Percentiles rank a stretch among this genome's conserved stretches.
Conservation (phyloP, 108 stramenopile genomes). For the Nitzschia putrida region DNA sequence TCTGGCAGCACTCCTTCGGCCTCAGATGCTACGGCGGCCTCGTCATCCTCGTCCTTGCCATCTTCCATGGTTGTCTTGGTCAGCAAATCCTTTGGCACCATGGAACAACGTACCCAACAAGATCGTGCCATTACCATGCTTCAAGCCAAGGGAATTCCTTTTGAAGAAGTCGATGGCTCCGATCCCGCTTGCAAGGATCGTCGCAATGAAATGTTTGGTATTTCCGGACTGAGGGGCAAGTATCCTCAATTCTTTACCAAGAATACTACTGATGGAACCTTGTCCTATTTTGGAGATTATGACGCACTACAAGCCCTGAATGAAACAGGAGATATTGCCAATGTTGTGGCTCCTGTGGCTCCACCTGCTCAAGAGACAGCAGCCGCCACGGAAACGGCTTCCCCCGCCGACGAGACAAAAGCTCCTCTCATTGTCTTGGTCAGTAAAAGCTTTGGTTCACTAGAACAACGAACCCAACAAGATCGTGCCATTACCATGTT, state of each 20-base stretch:
- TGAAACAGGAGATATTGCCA: slow-evolving; percentile 11
- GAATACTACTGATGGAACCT: slow-evolving; percentile 19
- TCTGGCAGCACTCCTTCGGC: not conserved
- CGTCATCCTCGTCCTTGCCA: not conserved
- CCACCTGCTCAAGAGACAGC: slow-evolving; percentile 16
- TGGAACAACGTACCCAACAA: slow-evolving; percentile 37
- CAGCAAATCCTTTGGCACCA: slow-evolving; percentile 30
- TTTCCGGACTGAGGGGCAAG: slow-evolving; percentile 56
- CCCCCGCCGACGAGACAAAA: slow-evolving; percentile 19
- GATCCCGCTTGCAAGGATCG: slow-evolving; percentile 39
- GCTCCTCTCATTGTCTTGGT: slow-evolving; percentile 9
- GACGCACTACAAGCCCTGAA: slow-evolving; percentile 15
- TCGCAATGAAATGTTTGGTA: slow-evolving; percentile 54
- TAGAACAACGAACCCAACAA: slow-evolving; percentile 32
- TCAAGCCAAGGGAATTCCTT: slow-evolving; percentile 10
- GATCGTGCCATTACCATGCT: slow-evolving; percentile 32
- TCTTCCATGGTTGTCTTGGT: slow-evolving; percentile 19
- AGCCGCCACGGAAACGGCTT: slow-evolving; percentile 39
- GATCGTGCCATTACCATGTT: slow-evolving; percentile 30
- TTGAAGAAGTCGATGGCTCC: slow-evolving; percentile 46
- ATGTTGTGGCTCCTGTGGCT: not conserved
- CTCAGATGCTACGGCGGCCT: not conserved
- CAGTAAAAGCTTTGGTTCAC: slow-evolving; percentile 24
- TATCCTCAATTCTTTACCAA: slow-evolving; percentile 73
- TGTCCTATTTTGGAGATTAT: slow-evolving; percentile 23